Evolutionary conservation across 306 rosid genomes (phyloP).

Genomic region (Inga oerstediana): DNA sequence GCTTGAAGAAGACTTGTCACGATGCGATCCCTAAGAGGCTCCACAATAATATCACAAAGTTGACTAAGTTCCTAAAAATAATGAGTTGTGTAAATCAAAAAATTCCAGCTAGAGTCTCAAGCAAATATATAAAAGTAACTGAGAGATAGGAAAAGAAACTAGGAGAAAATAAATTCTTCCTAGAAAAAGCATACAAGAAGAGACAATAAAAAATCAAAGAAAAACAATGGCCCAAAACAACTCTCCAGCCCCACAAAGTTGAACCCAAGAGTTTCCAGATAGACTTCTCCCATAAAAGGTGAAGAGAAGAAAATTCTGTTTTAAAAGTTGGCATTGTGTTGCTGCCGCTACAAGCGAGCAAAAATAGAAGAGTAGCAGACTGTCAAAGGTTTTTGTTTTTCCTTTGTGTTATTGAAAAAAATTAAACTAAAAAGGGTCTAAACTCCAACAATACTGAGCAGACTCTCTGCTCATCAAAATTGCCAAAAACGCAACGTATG

Average conservation of each 20-base stretch:
- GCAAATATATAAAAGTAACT: neutral
- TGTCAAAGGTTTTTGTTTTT: neutral
- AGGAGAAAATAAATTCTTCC: neutral
- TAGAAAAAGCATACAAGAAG: neutral
- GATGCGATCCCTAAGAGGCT: slow-evolving; percentile 92
- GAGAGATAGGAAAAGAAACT: neutral
- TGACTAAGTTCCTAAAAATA: slow-evolving; percentile 77
- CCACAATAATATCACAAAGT: slow-evolving; percentile 87
- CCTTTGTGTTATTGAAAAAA: neutral
- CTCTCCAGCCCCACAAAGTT: neutral
- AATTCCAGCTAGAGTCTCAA: slow-evolving; percentile 16
- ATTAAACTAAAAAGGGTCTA: neutral
- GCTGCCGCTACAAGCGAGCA: neutral
- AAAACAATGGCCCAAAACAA: neutral
- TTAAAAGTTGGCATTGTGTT: neutral
- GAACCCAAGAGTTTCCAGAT: neutral
- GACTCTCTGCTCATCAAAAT: neutral
- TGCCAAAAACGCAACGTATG: neutral
- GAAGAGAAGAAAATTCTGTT: neutral
- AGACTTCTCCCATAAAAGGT: neutral
- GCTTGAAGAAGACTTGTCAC: slow-evolving; percentile 99
- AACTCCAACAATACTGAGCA: neutral
- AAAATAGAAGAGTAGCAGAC: neutral
- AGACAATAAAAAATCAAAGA: neutral
- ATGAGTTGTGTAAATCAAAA: slow-evolving; percentile 32